These are phyloP conservation scores for Byssochlamys sp. DNA, from an alignment of 2,329 filamentous ascomycete genomes.

Conservation along the genomic window DNA sequence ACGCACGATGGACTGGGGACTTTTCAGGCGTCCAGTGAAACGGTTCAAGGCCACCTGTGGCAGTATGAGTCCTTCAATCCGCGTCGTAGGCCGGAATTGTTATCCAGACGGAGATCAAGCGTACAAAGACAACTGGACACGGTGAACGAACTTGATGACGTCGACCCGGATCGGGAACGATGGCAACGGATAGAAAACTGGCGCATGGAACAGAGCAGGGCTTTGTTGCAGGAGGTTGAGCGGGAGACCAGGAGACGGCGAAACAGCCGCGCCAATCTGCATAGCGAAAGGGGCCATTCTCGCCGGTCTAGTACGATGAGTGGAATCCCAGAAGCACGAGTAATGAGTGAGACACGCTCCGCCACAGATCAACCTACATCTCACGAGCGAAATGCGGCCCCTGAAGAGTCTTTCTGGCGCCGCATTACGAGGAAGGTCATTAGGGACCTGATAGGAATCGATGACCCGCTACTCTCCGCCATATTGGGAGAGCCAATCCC, in stretches of 20 bases:
- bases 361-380: conserved; percentile 44
- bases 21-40: conserved; percentile 57
- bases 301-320: conserved; percentile 11
- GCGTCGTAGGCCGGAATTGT: conserved; percentile 44
- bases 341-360: conserved; percentile 1
- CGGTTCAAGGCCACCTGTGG: conserved; percentile 73
- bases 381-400: conserved; percentile 32
- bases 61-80: conserved; percentile 81
- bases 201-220: conserved; percentile 80
- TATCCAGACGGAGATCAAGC: conserved; percentile 45
- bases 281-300: conserved; percentile 8
- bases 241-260: conserved; percentile 64
- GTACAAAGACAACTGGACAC: conserved; percentile 49
- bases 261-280: conserved; percentile 17
- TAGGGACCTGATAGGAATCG: conserved; percentile 79
- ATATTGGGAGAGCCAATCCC: conserved; percentile 72
- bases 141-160: conserved; percentile 48
- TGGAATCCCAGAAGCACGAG: conserved; percentile 31
- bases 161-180: conserved; percentile 59
- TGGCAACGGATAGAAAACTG: conserved; percentile 80
- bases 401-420: conserved; percentile 64
- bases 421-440: conserved; percentile 78
- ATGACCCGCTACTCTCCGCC: conserved; percentile 72
- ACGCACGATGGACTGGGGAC: conserved; percentile 84
- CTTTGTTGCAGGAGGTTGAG: conserved; percentile 79